These are phyloP conservation scores for Mucor piriformis DNA, from an alignment of 371 early-diverging fungal species.

Conservation along the genomic window DNA sequence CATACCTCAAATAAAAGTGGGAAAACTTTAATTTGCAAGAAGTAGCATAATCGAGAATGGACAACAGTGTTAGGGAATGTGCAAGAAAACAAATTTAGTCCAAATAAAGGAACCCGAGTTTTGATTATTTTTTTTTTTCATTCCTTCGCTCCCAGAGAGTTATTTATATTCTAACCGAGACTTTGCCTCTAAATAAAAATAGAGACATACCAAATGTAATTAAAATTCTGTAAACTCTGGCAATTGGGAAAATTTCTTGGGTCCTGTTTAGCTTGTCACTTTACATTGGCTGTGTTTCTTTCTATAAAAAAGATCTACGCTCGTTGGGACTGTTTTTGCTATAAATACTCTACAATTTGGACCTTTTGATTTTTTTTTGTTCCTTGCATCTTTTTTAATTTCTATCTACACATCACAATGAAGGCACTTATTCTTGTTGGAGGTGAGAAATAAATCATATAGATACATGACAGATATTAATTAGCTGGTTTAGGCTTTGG, in stretches of 20 bases:
- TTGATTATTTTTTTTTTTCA: not conserved
- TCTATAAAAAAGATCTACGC: not conserved
- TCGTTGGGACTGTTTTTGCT: too few species aligned
- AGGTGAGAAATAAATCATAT: constrained; percentile 54
- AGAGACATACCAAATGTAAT: not conserved
- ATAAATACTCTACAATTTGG: constrained; percentile 9
- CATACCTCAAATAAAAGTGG: not conserved
- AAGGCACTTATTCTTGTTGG: constrained; percentile 99
- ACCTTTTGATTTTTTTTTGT: constrained; percentile 7
- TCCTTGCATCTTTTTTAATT: constrained; percentile 13
- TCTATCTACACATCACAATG: constrained; percentile 52
- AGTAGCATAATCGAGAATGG: not conserved
- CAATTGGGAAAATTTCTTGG: not conserved
- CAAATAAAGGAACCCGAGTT: not conserved
- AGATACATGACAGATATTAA: not conserved
- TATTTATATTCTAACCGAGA: constrained; percentile 2
- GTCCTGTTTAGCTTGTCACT: not conserved
- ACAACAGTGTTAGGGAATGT: not conserved
- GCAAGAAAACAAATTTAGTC: not conserved
- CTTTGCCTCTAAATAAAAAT: not conserved
- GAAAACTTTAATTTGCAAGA: not conserved
- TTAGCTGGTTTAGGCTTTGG: constrained; percentile 81
- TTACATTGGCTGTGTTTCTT: not conserved
- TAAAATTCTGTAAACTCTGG: not conserved
- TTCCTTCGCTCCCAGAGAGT: not conserved